Percentiles rank a stretch among this genome's conserved stretches.
Evolutionary conservation across 2,329 filamentous ascomycete species (phyloP).

Genomic region (Cryphonectria nitschkei): DNA sequence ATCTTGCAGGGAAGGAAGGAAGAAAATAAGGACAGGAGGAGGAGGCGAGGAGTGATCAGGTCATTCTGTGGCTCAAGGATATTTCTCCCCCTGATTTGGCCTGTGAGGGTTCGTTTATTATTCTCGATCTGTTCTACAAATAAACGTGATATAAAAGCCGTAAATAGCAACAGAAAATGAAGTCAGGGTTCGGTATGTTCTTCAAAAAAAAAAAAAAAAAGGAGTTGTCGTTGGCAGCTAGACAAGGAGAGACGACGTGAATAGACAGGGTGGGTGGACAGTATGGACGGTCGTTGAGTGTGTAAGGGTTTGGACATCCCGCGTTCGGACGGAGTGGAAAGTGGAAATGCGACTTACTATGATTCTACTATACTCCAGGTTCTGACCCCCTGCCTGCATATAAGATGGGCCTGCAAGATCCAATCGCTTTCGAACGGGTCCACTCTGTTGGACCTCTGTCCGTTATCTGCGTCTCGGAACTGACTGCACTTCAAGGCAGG

Average conservation of each 20-base stretch:
- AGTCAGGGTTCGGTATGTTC: background rate
- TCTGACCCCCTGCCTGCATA: background rate
- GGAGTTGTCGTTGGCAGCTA: background rate
- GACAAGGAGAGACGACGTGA: too few relatives aligned
- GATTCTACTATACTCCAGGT: background rate
- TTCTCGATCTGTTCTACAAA: too few relatives aligned
- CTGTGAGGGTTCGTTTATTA: too few relatives aligned
- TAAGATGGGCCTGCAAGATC: slow-evolving; percentile 8
- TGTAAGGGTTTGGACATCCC: background rate
- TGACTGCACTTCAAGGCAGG: slow-evolving; percentile 25
- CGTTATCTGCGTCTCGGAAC: slow-evolving; percentile 20
- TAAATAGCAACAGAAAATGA: background rate
- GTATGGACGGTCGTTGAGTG: too few relatives aligned
- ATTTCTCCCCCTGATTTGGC: too few relatives aligned
- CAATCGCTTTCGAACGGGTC: slow-evolving; percentile 10
- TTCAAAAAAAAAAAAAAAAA: too few relatives aligned
- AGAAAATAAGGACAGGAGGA: background rate
- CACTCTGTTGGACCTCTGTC: slow-evolving; percentile 2
- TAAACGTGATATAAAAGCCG: background rate
- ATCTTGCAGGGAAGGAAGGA: background rate
- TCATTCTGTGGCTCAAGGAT: too few relatives aligned
- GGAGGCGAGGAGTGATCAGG: background rate
- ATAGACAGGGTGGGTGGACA: too few relatives aligned
- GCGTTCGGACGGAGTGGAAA: background rate
- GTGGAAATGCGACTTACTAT: background rate